Percentiles rank a stretch among this genome's conserved stretches.
Evolutionary conservation across 2,329 filamentous ascomycete species (phyloP).

Genomic region (Orbilia brochopaga): DNA sequence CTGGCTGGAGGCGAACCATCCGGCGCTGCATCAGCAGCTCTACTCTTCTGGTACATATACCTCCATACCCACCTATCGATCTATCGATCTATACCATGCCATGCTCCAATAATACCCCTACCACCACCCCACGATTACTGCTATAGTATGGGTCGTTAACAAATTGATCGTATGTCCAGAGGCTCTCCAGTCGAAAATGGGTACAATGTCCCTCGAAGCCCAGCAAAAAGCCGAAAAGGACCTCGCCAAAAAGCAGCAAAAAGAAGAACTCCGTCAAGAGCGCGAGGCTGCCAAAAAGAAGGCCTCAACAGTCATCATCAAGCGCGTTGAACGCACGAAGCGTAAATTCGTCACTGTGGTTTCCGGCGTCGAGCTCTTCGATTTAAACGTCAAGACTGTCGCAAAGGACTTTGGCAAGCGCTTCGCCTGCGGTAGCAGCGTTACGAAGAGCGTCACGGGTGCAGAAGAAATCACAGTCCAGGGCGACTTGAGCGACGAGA

Average conservation of each 20-base stretch:
- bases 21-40: constrained; percentile 75
- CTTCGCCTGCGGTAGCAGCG: constrained; percentile 90
- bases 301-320: constrained; percentile 83
- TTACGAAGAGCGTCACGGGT: constrained; percentile 84
- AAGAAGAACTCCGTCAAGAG: constrained; percentile 94
- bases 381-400: constrained; percentile 90
- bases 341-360: constrained; percentile 94
- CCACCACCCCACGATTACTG: constrained; percentile 39
- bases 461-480: constrained; percentile 94
- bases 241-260: constrained; percentile 92
- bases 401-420: constrained; percentile 98
- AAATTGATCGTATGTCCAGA: constrained; percentile 61
- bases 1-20: constrained; percentile 81
- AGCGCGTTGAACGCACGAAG: constrained; percentile 97
- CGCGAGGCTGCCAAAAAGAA: constrained; percentile 85
- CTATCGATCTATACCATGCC: constrained; percentile 7
- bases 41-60: constrained; percentile 77
- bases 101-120: neutral
- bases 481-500: constrained; percentile 93
- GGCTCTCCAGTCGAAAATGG: constrained; percentile 81
- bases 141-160: constrained; percentile 20
- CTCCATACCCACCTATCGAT: neutral
- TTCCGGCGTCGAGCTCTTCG: constrained; percentile 87
- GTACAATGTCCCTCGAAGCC: constrained; percentile 75
- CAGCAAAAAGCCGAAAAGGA: constrained; percentile 71